Base-by-base conservation (phyloP, 1,284 basidiomycete species). In the Marasmius oreades region DNA sequence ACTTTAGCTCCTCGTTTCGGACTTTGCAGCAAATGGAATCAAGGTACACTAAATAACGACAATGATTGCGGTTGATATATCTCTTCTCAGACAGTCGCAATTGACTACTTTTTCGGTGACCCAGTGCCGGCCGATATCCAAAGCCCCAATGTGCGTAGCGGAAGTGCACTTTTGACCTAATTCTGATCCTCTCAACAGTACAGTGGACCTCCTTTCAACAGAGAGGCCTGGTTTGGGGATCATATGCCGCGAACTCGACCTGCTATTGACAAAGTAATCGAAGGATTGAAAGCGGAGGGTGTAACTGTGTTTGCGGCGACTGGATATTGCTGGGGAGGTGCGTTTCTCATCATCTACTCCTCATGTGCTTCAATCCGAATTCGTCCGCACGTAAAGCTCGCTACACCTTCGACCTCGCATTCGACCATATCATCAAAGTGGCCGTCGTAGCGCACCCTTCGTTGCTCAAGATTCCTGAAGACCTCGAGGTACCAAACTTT, bases 291-390 rank as follows among this genome's bases (percentile, higher is more conserved):
- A 63, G 77, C 69, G 14, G 66, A 78, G 55, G 88, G 88, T 1
- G 73, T 90, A 31, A 81, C 75, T 3, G 64, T 67, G 18, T 79
- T 89, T 59, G 86, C 74, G 4, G 85, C 84, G 1, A 81, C 79
- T 1, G 87, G 86, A 1, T 90, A 84, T 71, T 91, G 89, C 73
- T 87, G 82, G 59, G 88, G 89, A 43, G 88, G 82, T 76, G 61
- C 61, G 72, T 67, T 4, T 65, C 12, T 50, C 3, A 3, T 4
- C 23, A 7, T 88, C 10, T 73, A 77, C 54, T 59, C 73, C 20
- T 11, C 2, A 18, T 16, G 4, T 14, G 7, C n/a, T 42, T 42
- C 39, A 18, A n/a, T n/a, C n/a, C n/a, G n/a, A n/a, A n/a, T 42
- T 16, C 5, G 48, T 77, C 82, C 67, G 71, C 79, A 42, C 80